Conservation (phyloP, 352 stramenopile genomes). For the Globisporangium barbulae region DNA sequence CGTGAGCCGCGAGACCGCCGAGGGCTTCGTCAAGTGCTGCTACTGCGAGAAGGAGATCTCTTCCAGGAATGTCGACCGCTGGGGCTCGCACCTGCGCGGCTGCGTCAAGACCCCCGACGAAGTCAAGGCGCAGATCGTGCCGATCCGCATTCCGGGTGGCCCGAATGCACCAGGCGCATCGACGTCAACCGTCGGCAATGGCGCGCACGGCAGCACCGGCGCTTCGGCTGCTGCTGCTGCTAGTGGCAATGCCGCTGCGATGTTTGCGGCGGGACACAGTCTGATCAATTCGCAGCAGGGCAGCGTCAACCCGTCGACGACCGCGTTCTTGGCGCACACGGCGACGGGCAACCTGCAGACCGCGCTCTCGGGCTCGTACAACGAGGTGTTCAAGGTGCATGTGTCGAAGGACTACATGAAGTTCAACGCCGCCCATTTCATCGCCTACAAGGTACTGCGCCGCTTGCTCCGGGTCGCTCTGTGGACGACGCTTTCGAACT, state of each 20-base stretch:
- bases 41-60: constrained; percentile 86
- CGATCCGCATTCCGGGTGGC: constrained; percentile 23
- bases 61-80: constrained; percentile 80
- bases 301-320: constrained; percentile 1
- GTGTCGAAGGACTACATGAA: constrained; percentile 92
- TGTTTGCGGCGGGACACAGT: not conserved
- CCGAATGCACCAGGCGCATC: not conserved
- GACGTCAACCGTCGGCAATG: not conserved
- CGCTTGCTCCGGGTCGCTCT: not conserved
- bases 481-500: not conserved
- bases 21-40: constrained; percentile 70
- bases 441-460: constrained; percentile 75
- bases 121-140: constrained; percentile 76
- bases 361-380: constrained; percentile 32
- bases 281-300: constrained; percentile 1
- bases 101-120: constrained; percentile 77
- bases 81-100: constrained; percentile 74
- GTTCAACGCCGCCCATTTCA: constrained; percentile 89
- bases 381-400: constrained; percentile 85
- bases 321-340: constrained; percentile 14
- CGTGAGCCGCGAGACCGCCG: constrained; percentile 53
- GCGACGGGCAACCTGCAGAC: constrained; percentile 10
- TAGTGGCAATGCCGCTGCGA: not conserved
- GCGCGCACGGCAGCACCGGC: not conserved
- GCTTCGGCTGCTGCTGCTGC: not conserved